phyloP scores from a whole-genome alignment of 192 early-diverging fungal species.

The Cladochytrium replicatum region DNA sequence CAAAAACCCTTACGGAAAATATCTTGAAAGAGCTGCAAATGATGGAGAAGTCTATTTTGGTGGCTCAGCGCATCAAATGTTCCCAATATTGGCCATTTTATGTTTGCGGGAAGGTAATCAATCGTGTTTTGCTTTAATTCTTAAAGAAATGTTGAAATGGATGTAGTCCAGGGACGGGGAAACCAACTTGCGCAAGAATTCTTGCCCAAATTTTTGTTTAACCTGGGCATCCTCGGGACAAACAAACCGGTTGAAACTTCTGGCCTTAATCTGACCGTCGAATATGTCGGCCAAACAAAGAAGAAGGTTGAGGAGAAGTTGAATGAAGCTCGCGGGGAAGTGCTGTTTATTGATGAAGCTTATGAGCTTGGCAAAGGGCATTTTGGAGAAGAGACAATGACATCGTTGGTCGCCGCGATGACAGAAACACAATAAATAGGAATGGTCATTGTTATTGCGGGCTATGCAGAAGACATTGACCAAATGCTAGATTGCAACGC shows the following conservation, averaged over 20 bases:
- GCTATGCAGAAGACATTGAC: constrained; percentile 24
- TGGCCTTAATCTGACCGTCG: constrained; percentile 19
- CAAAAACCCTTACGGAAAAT: no score
- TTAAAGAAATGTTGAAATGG: no score
- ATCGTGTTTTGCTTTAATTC: constrained; percentile 14
- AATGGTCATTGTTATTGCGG: constrained; percentile 26
- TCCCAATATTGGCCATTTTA: constrained; percentile 24
- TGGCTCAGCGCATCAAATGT: no score
- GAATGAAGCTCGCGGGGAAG: constrained; percentile 18
- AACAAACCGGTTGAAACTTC: constrained; percentile 23
- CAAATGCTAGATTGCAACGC: constrained; percentile 20
- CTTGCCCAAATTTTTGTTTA: constrained; percentile 18
- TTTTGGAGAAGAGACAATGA: constrained; percentile 23
- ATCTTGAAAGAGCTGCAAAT: no score
- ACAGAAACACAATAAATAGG: constrained; percentile 24
- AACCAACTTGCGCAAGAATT: constrained; percentile 22
- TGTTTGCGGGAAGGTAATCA: no score
- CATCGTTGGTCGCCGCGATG: constrained; percentile 24
- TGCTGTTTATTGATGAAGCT: constrained; percentile 32
- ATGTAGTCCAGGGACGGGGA: constrained; percentile 27
- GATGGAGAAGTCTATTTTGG: no score
- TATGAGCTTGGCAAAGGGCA: constrained; percentile 30
- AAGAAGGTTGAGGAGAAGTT: constrained; percentile 20
- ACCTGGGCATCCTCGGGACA: constrained; percentile 18
- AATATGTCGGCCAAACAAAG: constrained; percentile 27